Conservation (phyloP, 2,329 filamentous ascomycete genomes). For the Nemania sp. region DNA sequence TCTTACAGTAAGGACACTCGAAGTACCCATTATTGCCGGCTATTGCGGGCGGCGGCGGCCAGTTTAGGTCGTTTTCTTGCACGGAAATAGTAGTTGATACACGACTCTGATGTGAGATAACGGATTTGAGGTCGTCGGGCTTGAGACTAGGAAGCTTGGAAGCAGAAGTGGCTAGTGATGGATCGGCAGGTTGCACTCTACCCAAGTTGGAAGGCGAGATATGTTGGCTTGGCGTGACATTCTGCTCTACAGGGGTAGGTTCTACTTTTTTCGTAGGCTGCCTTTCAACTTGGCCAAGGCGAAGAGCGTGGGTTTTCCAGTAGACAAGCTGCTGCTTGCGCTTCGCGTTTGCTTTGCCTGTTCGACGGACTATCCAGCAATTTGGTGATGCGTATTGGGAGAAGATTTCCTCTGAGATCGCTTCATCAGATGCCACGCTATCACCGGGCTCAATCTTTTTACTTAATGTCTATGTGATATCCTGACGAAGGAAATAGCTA, state of each 20-base stretch:
- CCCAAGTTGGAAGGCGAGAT: not conserved
- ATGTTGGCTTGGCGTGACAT: not conserved
- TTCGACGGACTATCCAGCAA: slow-evolving; percentile 34
- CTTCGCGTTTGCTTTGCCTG: slow-evolving; percentile 33
- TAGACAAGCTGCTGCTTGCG: slow-evolving; percentile 37
- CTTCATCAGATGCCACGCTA: no score
- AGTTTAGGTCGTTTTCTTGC: not conserved
- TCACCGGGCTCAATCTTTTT: no score
- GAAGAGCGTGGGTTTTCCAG: slow-evolving; percentile 35
- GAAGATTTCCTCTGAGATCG: not conserved
- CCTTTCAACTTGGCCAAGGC: slow-evolving; percentile 1
- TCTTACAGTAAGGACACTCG: slow-evolving; percentile 17
- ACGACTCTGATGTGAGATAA: slow-evolving; percentile 13
- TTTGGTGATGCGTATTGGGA: not conserved
- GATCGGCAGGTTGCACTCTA: not conserved
- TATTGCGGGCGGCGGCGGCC: not conserved
- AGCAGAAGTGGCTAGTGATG: slow-evolving; percentile 14
- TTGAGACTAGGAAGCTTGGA: not conserved
- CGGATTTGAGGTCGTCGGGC: slow-evolving; percentile 12
- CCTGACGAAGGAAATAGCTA: slow-evolving; percentile 26
- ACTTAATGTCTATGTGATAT: not conserved
- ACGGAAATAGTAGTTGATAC: not conserved
- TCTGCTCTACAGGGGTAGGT: not conserved
- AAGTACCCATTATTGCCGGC: not conserved
- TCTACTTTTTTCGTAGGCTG: not conserved